A percentile compares a stretch with the other conserved stretches of the same genome.
Evolutionary conservation across 306 rosid genomes (phyloP).

Genomic region (Sechiopsis laciniata): DNA sequence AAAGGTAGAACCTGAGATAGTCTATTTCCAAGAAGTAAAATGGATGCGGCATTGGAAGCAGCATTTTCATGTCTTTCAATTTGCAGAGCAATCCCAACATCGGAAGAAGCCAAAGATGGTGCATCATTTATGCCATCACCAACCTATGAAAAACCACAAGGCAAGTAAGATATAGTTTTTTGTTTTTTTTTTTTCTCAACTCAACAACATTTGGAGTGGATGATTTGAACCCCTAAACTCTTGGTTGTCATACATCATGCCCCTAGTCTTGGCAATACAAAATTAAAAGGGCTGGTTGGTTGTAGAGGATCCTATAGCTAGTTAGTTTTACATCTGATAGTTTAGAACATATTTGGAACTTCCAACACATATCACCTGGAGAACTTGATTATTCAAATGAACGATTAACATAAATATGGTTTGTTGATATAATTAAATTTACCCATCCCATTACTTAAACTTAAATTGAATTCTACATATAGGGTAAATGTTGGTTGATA

Average conservation of each 20-base stretch:
- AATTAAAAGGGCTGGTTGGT: background rate
- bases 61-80: conserved; percentile 88
- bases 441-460: no score
- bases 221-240: no score
- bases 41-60: conserved; percentile 96
- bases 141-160: conserved; percentile 45
- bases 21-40: conserved; percentile 86
- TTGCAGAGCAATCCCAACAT: conserved; percentile 91
- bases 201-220: no score
- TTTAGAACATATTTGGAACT: background rate
- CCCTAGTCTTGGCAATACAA: conserved; percentile 18
- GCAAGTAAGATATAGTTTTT: background rate
- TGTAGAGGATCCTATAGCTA: background rate
- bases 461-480: no score
- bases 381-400: background rate
- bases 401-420: background rate
- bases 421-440: no score
- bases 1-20: conserved; percentile 56
- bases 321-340: no score
- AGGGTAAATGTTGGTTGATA: no score
- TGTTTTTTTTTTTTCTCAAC: no score
- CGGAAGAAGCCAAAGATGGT: conserved; percentile 90
- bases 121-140: conserved; percentile 99
- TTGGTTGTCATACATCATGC: no score
- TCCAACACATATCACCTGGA: background rate